Evolutionary conservation across 345 rosid species (phyloP).

Genomic region (Fremontodendron californicum): DNA sequence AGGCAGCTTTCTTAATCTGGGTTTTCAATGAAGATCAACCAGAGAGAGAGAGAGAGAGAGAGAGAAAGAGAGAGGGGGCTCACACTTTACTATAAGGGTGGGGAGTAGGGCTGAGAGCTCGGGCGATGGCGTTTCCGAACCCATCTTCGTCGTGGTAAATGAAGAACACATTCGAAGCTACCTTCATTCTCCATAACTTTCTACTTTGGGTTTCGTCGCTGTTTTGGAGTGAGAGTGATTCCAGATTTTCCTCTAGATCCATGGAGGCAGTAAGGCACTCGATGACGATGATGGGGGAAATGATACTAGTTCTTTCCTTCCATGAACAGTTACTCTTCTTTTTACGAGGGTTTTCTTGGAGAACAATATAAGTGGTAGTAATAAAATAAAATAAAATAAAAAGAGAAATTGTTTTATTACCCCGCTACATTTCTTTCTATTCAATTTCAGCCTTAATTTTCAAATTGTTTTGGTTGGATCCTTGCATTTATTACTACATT

Average conservation of each 20-base stretch:
- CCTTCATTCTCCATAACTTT: constrained; percentile 34
- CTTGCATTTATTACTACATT: no score
- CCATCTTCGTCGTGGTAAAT: constrained; percentile 51
- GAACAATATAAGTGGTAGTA: not conserved
- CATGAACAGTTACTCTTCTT: not conserved
- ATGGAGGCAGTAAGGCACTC: not conserved
- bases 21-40: not conserved
- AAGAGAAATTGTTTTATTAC: not conserved
- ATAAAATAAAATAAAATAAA: not conserved
- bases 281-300: not conserved
- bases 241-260: constrained; percentile 7
- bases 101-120: constrained; percentile 44
- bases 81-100: constrained; percentile 46
- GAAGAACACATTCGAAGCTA: constrained; percentile 52
- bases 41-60: constrained; percentile 10
- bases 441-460: not conserved
- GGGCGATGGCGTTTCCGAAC: constrained; percentile 40
- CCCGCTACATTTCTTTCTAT: not conserved
- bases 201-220: not conserved
- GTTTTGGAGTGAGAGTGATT: constrained; percentile 11
- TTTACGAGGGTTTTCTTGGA: not conserved
- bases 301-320: not conserved
- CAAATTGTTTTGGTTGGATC: not conserved
- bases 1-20: not conserved
- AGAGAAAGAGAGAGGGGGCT: constrained; percentile 19